These are phyloP conservation scores for Metarhizium anisopliae DNA, from an alignment of 2,329 filamentous ascomycete genomes.

Conservation along the genomic window DNA sequence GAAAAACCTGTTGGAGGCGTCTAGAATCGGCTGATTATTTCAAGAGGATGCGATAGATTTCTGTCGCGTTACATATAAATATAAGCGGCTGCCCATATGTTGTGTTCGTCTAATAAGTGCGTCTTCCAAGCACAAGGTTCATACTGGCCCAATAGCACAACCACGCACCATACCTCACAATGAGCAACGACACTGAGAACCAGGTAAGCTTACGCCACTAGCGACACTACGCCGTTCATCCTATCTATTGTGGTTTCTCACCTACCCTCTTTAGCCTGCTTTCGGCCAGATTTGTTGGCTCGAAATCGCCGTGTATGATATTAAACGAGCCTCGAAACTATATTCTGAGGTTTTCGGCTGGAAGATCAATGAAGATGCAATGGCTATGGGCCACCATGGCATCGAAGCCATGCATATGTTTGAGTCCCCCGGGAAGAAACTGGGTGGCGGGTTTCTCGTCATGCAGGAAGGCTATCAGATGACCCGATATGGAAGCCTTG, in stretches of 20 bases:
- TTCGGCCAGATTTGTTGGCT: slow-evolving; percentile 29
- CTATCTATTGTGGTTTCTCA: background rate
- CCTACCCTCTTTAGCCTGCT: background rate
- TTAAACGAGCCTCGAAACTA: slow-evolving; percentile 26
- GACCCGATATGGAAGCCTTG: slow-evolving; percentile 16
- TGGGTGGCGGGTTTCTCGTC: slow-evolving; percentile 26
- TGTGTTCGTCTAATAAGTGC: background rate
- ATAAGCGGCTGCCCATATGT: background rate
- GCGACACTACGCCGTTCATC: background rate
- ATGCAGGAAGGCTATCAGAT: slow-evolving; percentile 20
- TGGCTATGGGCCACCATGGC: slow-evolving; percentile 12
- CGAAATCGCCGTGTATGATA: slow-evolving; percentile 27
- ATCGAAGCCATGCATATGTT: slow-evolving; percentile 25
- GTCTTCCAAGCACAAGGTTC: background rate
- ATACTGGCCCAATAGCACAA: background rate
- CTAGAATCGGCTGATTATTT: background rate
- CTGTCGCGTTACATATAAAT: background rate
- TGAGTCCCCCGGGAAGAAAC: slow-evolving; percentile 16
- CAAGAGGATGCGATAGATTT: background rate
- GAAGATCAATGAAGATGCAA: slow-evolving; percentile 17
- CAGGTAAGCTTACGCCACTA: background rate
- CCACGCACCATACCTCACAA: background rate
- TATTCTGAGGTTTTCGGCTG: slow-evolving; percentile 27
- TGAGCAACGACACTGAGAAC: background rate
- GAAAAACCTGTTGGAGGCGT: background rate